Conservation (phyloP, 1,284 basidiomycete genomes). For the Porodaedalea pini region DNA sequence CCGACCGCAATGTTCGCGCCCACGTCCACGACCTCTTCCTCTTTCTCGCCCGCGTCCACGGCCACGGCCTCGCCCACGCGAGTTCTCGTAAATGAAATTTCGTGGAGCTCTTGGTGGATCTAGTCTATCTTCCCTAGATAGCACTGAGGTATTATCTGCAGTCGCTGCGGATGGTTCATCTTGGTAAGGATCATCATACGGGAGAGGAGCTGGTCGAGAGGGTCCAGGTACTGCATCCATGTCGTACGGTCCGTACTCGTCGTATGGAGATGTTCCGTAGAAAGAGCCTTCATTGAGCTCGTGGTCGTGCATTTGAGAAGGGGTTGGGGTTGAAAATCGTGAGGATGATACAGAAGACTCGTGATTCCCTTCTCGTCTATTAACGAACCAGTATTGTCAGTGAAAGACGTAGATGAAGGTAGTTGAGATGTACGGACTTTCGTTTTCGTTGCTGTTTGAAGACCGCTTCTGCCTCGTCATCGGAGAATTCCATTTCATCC, state of each 20-base stretch:
- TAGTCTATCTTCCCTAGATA: conserved; percentile 15
- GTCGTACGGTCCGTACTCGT: conserved; percentile 61
- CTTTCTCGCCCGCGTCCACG: conserved; percentile 29
- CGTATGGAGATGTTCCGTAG: conserved; percentile 55
- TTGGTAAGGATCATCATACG: conserved; percentile 76
- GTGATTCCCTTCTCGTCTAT: conserved; percentile 51
- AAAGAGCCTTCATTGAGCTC: conserved; percentile 46
- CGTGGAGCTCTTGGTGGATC: conserved; percentile 30
- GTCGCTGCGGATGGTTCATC: conserved; percentile 33
- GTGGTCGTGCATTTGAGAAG: conserved; percentile 51
- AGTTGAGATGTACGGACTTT: conserved; percentile 26
- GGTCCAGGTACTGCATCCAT: conserved; percentile 52
- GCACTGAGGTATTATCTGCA: background rate
- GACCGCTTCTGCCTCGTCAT: conserved; percentile 82
- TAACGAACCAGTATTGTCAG: background rate
- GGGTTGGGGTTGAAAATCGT: conserved; percentile 50
- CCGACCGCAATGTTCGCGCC: conserved; percentile 23
- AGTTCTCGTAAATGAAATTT: conserved; percentile 25
- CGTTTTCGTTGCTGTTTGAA: conserved; percentile 55
- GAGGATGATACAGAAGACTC: conserved; percentile 49
- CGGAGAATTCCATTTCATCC: conserved; percentile 85
- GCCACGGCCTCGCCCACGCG: conserved; percentile 32
- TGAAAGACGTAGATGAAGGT: conserved; percentile 2
- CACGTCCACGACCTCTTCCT: conserved; percentile 15
- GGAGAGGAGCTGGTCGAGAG: conserved; percentile 57